Percentiles rank a stretch among this genome's conserved stretches.
These are phyloP conservation scores for Aspergillus heteromorphus DNA, from an alignment of 495 filamentous ascomycete genomes.

Conservation along the genomic window DNA sequence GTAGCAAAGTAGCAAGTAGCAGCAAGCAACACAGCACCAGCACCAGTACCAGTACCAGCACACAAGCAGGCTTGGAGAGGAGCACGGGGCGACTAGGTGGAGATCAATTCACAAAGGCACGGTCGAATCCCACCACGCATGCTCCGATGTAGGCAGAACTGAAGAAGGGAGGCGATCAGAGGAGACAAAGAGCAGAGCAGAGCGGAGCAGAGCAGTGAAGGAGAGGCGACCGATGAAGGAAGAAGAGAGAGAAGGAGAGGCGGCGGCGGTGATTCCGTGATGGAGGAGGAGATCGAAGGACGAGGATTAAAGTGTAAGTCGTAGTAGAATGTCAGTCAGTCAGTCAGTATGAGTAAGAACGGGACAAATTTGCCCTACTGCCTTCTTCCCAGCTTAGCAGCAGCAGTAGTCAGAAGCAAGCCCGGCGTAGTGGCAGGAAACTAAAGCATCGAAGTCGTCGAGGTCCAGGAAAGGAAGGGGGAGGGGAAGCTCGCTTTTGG, in stretches of 20 bases:
- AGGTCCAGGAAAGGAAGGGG: background rate
- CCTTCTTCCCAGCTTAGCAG: background rate
- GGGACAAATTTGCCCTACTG: background rate
- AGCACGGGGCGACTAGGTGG: background rate
- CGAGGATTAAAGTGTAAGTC: background rate
- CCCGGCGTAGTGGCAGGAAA: background rate
- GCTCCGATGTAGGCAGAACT: background rate
- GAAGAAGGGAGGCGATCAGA: background rate
- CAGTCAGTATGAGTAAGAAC: background rate
- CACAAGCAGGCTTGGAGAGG: background rate
- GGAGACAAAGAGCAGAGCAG: background rate
- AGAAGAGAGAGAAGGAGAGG: background rate
- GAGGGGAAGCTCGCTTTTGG: background rate
- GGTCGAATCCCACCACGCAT: conserved; percentile 7
- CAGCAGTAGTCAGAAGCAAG: background rate
- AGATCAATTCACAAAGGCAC: conserved; percentile 11
- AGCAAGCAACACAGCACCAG: no score
- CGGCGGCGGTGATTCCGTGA: background rate
- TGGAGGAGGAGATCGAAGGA: background rate
- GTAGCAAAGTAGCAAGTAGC: no score
- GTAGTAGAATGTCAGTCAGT: no score
- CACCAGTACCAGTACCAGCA: background rate
- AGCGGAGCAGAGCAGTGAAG: no score
- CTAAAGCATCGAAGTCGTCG: background rate
- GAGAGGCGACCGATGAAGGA: background rate